Conservation (phyloP, 441 rosid species). For the Geranium incanum region DNA sequence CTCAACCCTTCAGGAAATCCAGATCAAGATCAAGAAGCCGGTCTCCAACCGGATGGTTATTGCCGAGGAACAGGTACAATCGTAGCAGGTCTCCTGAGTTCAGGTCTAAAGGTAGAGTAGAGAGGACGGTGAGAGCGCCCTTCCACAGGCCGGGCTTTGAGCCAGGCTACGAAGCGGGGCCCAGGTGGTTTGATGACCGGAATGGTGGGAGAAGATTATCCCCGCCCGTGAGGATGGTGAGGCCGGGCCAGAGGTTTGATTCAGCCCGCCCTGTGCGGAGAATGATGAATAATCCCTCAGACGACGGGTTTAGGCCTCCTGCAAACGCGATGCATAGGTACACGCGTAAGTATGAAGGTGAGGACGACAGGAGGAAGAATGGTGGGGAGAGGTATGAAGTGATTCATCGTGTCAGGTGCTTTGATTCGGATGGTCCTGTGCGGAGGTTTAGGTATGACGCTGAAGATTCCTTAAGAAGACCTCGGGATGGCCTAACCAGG, state of each 20-base stretch:
- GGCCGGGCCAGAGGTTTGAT: conserved; percentile 33
- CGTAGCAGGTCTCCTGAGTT: conserved; percentile 39
- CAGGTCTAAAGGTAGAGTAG: conserved; percentile 31
- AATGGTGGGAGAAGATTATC: conserved; percentile 25
- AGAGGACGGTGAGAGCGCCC: conserved; percentile 33
- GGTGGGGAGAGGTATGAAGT: conserved; percentile 29
- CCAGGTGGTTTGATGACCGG: conserved; percentile 33
- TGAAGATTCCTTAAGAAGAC: conserved; percentile 20
- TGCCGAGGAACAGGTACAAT: conserved; percentile 29
- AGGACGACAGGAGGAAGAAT: conserved; percentile 25
- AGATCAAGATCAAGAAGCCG: conserved; percentile 43
- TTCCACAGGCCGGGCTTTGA: conserved; percentile 33
- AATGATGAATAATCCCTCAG: conserved; percentile 12
- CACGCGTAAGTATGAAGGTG: conserved; percentile 23
- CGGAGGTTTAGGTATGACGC: conserved; percentile 24
- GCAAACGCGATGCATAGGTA: conserved; percentile 22
- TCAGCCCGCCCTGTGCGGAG: conserved; percentile 24
- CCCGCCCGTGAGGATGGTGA: conserved; percentile 27
- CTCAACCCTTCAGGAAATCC: conserved; percentile 25
- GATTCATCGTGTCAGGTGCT: conserved; percentile 25
- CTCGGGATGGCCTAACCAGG: conserved; percentile 2
- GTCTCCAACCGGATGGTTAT: conserved; percentile 34
- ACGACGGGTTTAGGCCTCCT: conserved; percentile 26
- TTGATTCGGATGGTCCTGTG: conserved; percentile 24
- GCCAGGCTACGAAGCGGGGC: conserved; percentile 30